Percentiles rank a stretch among this genome's conserved stretches.
These are phyloP conservation scores for Leptographium lundbergii DNA, from an alignment of 2,329 filamentous ascomycete species.

Conservation along the genomic window DNA sequence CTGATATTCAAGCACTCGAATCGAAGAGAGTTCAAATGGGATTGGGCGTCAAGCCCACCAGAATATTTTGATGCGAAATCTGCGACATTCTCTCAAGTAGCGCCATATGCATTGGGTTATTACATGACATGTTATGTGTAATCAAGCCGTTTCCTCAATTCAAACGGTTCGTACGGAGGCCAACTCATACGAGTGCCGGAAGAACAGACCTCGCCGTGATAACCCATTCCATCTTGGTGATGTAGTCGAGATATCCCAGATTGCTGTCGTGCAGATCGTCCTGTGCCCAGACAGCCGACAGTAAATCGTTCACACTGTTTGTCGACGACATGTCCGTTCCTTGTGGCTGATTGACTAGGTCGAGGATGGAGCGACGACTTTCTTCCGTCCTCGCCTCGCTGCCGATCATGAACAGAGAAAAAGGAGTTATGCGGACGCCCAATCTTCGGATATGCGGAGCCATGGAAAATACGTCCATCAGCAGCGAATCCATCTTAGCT, in stretches of 20 bases:
- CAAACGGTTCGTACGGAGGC: too few species aligned
- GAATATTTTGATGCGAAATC: too few species aligned
- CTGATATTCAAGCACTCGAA: too few species aligned
- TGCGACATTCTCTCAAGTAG: too few species aligned
- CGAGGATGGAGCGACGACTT: conserved; percentile 4
- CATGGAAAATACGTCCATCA: conserved; percentile 1
- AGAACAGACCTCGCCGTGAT: conserved; percentile 3
- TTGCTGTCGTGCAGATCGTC: conserved; percentile 6
- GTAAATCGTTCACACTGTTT: background rate
- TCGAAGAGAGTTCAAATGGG: too few species aligned
- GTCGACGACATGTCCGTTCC: background rate
- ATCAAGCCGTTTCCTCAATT: too few species aligned
- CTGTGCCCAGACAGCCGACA: conserved; percentile 6
- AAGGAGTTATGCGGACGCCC: conserved; percentile 2
- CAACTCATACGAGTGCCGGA: conserved; percentile 2
- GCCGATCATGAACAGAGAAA: conserved; percentile 7
- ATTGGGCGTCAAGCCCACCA: too few species aligned
- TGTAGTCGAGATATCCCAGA: conserved; percentile 7
- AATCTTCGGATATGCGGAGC: background rate
- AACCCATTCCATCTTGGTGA: conserved; percentile 8
- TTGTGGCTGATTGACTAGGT: background rate
- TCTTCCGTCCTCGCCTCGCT: conserved; percentile 5
- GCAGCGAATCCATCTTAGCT: background rate
- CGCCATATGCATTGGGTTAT: too few species aligned
- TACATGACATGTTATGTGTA: too few species aligned